Conservation (phyloP, 2,329 filamentous ascomycete species). For the Calonectria hawksworthii region DNA sequence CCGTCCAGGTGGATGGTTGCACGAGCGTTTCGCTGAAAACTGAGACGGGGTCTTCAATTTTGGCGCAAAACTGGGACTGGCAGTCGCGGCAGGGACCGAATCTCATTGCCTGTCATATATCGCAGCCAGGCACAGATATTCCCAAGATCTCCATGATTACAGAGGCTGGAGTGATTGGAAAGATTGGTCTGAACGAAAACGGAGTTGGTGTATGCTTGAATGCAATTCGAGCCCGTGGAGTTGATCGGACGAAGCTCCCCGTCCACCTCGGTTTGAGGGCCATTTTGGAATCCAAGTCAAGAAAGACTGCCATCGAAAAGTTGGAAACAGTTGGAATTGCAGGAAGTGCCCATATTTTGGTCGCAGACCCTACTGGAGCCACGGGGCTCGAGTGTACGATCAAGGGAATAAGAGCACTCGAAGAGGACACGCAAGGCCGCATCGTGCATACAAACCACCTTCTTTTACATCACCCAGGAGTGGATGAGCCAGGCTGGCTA, state of each 20-base stretch:
- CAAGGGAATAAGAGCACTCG: slow-evolving; percentile 32
- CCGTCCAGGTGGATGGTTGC: slow-evolving; percentile 64
- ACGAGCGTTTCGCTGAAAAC: slow-evolving; percentile 65
- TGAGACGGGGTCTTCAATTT: slow-evolving; percentile 43
- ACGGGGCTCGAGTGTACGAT: slow-evolving; percentile 42
- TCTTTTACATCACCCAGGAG: slow-evolving; percentile 30
- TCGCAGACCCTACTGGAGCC: slow-evolving; percentile 31
- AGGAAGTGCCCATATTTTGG: slow-evolving; percentile 39
- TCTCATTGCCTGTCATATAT: slow-evolving; percentile 55
- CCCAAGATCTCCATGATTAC: slow-evolving; percentile 69
- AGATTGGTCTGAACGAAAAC: slow-evolving; percentile 73
- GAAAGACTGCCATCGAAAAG: slow-evolving; percentile 13
- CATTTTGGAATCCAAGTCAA: slow-evolving; percentile 62
- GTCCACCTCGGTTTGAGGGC: slow-evolving; percentile 72
- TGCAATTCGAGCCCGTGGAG: slow-evolving; percentile 70
- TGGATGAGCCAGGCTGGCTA: slow-evolving; percentile 35
- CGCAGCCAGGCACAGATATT: slow-evolving; percentile 50
- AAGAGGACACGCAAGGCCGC: slow-evolving; percentile 2
- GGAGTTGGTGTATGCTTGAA: slow-evolving; percentile 74
- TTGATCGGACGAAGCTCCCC: slow-evolving; percentile 64
- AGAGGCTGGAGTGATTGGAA: slow-evolving; percentile 73
- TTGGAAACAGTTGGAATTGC: slow-evolving; percentile 31
- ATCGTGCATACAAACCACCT: slow-evolving; percentile 41
- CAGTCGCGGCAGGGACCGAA: slow-evolving; percentile 62
- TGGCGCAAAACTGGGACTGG: slow-evolving; percentile 76